phyloP scores from a whole-genome alignment of 176 grass and related monocot species.

The Ananas comosus region DNA sequence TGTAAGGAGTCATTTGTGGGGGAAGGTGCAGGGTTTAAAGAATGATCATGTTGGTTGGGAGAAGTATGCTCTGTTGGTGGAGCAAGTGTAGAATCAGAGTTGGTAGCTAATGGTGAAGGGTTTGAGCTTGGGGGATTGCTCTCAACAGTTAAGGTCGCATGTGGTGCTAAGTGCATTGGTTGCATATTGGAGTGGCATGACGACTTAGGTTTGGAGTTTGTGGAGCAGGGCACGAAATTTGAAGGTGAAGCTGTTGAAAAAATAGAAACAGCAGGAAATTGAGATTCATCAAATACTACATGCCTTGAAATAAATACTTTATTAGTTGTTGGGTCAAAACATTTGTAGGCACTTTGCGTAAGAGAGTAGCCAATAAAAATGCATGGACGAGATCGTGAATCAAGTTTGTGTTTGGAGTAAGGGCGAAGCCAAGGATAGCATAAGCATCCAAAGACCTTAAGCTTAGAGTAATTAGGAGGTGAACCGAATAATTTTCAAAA shows the following conservation, averaged over 20 bases:
- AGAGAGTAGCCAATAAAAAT: not conserved
- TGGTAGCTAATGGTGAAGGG: too few relatives aligned
- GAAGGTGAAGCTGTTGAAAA: not conserved
- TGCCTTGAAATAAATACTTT: too few relatives aligned
- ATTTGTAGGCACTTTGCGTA: not conserved
- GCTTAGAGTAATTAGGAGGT: not conserved
- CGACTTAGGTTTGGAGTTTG: too few relatives aligned
- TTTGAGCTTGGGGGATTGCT: too few relatives aligned
- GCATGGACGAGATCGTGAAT: not conserved
- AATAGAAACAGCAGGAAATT: not conserved
- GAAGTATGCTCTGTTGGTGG: not conserved
- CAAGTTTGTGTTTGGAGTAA: not conserved
- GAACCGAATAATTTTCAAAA: not conserved
- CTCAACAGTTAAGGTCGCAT: too few relatives aligned
- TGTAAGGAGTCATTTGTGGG: not conserved
- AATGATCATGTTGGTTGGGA: too few relatives aligned
- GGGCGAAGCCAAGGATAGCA: slow-evolving; percentile 6
- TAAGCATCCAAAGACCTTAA: not conserved
- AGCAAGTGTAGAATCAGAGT: not conserved
- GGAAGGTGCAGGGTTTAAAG: not conserved
- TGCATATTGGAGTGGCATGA: too few relatives aligned
- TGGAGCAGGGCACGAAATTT: not conserved
- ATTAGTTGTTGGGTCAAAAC: not conserved
- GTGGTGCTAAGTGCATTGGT: too few relatives aligned
- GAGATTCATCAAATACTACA: too few relatives aligned